Evolutionary conservation across 2,329 filamentous ascomycete species (phyloP).

Genomic region (Cordyceps militaris): DNA sequence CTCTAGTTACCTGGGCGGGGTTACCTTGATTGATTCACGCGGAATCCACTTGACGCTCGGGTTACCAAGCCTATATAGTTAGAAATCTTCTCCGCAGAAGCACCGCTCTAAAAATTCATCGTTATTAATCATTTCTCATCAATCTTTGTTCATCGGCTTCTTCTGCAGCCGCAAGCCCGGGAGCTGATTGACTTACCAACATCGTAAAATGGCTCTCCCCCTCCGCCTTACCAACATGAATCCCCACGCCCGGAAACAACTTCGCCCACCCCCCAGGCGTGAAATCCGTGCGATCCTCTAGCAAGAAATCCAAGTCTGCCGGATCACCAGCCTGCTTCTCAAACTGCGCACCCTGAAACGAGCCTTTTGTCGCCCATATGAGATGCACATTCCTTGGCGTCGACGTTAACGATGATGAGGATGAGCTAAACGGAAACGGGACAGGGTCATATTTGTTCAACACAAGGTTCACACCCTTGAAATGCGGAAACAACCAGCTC

Average conservation of each 20-base stretch:
- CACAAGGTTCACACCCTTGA: background rate
- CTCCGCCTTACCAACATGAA: background rate
- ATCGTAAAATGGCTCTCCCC: background rate
- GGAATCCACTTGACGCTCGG: too few relatives aligned
- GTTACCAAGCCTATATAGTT: too few relatives aligned
- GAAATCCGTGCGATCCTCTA: background rate
- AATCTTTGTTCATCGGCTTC: background rate
- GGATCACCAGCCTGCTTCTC: background rate
- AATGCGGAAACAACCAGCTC: background rate
- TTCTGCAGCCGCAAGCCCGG: background rate
- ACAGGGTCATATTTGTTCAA: background rate
- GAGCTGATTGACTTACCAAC: background rate
- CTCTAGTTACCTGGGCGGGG: too few relatives aligned
- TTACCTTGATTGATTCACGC: too few relatives aligned
- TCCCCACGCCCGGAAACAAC: background rate
- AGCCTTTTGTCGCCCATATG: background rate
- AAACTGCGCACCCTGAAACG: background rate
- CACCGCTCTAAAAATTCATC: background rate
- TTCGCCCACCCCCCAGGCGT: background rate
- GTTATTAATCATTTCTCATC: background rate
- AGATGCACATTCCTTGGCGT: background rate
- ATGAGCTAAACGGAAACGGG: background rate
- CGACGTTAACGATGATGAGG: background rate
- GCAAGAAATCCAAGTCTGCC: background rate
- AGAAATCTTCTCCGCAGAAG: background rate